phyloP scores from a whole-genome alignment of 2,329 filamentous ascomycete species.

The Chrysoporthe austroafricana region DNA sequence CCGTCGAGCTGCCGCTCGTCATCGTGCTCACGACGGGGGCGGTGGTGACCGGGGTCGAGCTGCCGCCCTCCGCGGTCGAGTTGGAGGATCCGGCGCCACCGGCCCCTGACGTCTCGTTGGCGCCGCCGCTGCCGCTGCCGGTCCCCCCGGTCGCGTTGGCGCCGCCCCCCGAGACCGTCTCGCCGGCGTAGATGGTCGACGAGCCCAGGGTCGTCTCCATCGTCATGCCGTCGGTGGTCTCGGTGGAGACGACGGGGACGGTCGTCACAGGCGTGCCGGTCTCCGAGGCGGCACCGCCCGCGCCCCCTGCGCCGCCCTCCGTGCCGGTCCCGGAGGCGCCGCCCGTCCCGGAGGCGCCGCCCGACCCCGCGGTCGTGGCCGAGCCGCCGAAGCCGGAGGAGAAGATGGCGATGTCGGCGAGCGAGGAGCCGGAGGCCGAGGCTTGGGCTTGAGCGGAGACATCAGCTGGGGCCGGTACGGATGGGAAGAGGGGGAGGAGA shows the following conservation, averaged over 20 bases:
- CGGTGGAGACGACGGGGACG: slow-evolving; percentile 4
- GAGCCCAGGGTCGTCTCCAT: not conserved
- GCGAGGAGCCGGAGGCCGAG: slow-evolving; percentile 7
- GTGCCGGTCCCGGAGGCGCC: not conserved
- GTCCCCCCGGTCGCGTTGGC: not conserved
- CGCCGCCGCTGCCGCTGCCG: not conserved
- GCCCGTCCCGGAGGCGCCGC: not conserved
- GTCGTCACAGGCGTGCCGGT: not conserved
- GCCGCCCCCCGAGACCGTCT: not conserved
- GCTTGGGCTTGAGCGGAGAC: not conserved
- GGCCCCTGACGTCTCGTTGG: not conserved
- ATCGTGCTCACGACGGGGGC: slow-evolving; percentile 13
- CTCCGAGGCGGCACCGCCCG: not conserved
- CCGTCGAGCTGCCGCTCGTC: not conserved
- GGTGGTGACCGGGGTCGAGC: slow-evolving; percentile 1
- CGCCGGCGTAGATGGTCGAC: not conserved
- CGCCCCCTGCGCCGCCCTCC: not conserved
- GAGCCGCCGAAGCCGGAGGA: slow-evolving; percentile 5
- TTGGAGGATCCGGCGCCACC: no score
- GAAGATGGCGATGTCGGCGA: slow-evolving; percentile 11
- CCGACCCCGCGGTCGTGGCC: not conserved
- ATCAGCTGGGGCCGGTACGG: not conserved
- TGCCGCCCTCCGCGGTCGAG: not conserved
- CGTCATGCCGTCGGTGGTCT: not conserved
- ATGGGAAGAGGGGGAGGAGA: not conserved